phyloP scores from a whole-genome alignment of 2,329 filamentous ascomycete genomes.

The Paracamarosporium sp. region DNA sequence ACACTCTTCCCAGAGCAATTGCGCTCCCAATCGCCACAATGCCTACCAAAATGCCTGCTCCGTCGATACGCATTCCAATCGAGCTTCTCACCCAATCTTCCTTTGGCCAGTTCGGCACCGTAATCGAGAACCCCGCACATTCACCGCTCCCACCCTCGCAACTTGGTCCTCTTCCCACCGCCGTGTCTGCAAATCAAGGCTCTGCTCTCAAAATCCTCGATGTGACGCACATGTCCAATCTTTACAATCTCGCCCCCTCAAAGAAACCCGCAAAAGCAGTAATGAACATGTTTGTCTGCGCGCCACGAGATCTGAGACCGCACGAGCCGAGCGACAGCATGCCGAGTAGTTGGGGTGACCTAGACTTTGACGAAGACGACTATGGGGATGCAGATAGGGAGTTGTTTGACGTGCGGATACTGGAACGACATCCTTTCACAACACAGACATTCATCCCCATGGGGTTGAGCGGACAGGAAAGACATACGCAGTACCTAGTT shows the following conservation, averaged over 20 bases:
- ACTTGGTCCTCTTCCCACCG: constrained; percentile 53
- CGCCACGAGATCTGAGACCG: constrained; percentile 65
- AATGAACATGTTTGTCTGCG: constrained; percentile 91
- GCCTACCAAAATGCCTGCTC: constrained; percentile 48
- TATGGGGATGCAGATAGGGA: constrained; percentile 28
- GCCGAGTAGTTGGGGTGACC: constrained; percentile 42
- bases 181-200: constrained; percentile 79
- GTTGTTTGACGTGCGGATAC: constrained; percentile 71
- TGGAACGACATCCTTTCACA: constrained; percentile 93
- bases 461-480: constrained; percentile 58
- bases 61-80: constrained; percentile 60
- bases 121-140: constrained; percentile 74
- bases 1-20: constrained; percentile 4
- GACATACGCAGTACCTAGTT: constrained; percentile 72
- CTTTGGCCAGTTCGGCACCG: constrained; percentile 83
- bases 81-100: constrained; percentile 70
- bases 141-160: constrained; percentile 59
- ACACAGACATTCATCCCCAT: constrained; percentile 92
- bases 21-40: constrained; percentile 27
- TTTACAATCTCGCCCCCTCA: constrained; percentile 72
- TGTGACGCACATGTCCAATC: constrained; percentile 75
- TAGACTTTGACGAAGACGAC: constrained; percentile 42
- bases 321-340: constrained; percentile 44
- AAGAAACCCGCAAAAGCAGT: constrained; percentile 64
- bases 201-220: constrained; percentile 85